A percentile compares a stretch with the other conserved stretches of the same genome.
phyloP scores from a whole-genome alignment of 129 eudicot genomes.

The Logfia minima region DNA sequence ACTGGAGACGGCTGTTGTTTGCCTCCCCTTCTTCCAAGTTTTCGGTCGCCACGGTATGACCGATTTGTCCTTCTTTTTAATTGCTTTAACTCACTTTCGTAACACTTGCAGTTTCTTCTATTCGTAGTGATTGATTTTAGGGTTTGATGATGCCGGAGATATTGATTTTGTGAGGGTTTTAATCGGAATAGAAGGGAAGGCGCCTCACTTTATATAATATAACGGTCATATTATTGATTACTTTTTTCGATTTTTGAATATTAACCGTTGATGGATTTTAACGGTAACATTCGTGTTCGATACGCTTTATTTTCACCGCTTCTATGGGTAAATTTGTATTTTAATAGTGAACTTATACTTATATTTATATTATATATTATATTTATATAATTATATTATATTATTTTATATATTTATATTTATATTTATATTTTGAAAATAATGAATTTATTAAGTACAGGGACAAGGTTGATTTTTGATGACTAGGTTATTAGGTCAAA shows the following conservation, averaged over 20 bases:
- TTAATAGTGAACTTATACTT: not conserved
- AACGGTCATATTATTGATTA: slow-evolving; percentile 24
- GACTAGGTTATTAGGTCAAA: too few species aligned
- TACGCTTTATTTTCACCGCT: not conserved
- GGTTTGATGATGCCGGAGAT: slow-evolving; percentile 26
- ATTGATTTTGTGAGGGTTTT: slow-evolving; percentile 26
- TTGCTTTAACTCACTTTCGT: slow-evolving; percentile 2
- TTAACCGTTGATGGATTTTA: slow-evolving; percentile 26
- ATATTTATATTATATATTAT: too few species aligned
- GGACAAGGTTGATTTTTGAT: too few species aligned
- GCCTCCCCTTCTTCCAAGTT: slow-evolving; percentile 57
- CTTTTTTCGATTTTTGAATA: slow-evolving; percentile 31
- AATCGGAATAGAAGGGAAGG: slow-evolving; percentile 16
- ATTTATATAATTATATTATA: too few species aligned
- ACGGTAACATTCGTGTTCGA: slow-evolving; percentile 32
- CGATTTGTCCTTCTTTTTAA: not conserved
- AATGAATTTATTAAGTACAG: too few species aligned
- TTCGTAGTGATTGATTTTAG: not conserved
- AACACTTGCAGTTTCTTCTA: not conserved
- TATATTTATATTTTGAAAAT: not conserved
- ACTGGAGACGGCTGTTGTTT: slow-evolving; percentile 65
- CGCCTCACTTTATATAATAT: slow-evolving; percentile 26
- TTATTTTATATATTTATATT: not conserved
- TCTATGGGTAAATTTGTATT: not conserved
- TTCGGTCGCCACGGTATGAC: slow-evolving; percentile 51